Base-by-base conservation (phyloP, 805 yeast species). In the Saturnispora bothae region DNA sequence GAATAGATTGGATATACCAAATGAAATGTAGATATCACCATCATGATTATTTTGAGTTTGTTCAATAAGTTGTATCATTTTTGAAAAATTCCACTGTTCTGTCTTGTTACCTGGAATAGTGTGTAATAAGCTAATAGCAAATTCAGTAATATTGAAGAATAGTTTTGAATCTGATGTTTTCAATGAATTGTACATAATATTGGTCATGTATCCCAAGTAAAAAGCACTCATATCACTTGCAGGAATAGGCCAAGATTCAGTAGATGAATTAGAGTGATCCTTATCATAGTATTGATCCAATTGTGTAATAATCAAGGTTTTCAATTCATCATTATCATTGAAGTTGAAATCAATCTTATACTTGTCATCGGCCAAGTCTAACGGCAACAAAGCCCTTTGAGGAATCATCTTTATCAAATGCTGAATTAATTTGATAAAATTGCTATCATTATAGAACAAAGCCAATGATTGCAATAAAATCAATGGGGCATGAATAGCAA, bases 401-500 rank as follows among this genome's bases (percentile, higher is more conserved):
- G 92, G 88, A 6, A 83, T 67, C 35, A 71, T 50, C 1, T 62
- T 63, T n/a, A 80, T 42, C 13, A 83, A 47, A 1, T 56, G 45
- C 16, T 61, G 56, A 6, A 71, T 57, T 4, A 77, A 50, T 0
- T 51, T 46, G 16, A 68, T 50, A 64, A 76, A 67, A n/a, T 39
- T 30, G 3, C 35, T 23, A 18, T 56, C 50, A 17, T 46, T 35
- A 17, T 41, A 20, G 17, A 80, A 51, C 2, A 68, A 41, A 1
- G 70, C 60, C 14, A 48, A 32, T 6, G 39, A 18, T n/a, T 38
- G 31, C 15, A 84, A 47, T 1, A 86, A 53, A 1, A 82, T 67
- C 31, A 84, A 57, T 0, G 97, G 96, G 6, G 82, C 61, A 52
- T 89, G 96, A 15, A 70, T 67, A 0, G 74, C 62, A 6, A 79